Conservation (phyloP, 2,329 filamentous ascomycete genomes). For the Fusarium azukiicola region DNA sequence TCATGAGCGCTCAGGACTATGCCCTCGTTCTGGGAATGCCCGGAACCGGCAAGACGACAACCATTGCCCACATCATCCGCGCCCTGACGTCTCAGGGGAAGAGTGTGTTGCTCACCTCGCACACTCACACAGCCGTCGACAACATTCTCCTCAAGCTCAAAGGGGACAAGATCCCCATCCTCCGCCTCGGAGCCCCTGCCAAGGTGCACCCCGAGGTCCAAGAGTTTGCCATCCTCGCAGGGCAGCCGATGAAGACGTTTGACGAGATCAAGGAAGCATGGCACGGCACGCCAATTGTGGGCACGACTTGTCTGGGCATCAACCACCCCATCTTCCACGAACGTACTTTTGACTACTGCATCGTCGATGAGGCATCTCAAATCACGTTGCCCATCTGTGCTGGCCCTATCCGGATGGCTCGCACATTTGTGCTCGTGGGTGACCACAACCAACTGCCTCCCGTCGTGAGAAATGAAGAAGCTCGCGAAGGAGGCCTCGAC, state of each 20-base stretch:
- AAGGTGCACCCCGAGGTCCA: conserved; percentile 95
- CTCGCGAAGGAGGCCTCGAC: conserved; percentile 92
- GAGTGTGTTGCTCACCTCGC: conserved; percentile 95
- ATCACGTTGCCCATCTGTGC: conserved; percentile 98
- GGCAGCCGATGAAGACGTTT: conserved; percentile 86
- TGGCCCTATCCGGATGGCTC: conserved; percentile 95
- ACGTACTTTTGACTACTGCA: conserved; percentile 97
- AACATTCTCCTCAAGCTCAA: conserved; percentile 97
- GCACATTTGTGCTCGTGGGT: conserved; percentile 96
- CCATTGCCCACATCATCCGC: conserved; percentile 97
- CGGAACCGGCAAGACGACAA: conserved; percentile 98
- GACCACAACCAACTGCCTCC: conserved; percentile 98
- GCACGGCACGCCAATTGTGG: conserved; percentile 93
- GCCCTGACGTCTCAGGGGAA: conserved; percentile 94
- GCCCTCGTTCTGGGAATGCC: conserved; percentile 99
- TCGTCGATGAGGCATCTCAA: conserved; percentile 98
- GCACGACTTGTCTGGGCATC: conserved; percentile 96
- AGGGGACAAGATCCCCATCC: conserved; percentile 86
- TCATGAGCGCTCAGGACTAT: conserved; percentile 97
- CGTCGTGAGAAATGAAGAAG: conserved; percentile 95
- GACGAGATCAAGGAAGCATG: conserved; percentile 92
- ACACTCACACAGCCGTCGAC: conserved; percentile 98
- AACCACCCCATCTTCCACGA: conserved; percentile 94
- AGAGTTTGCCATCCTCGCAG: conserved; percentile 90
- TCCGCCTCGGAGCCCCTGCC: conserved; percentile 91